A percentile compares a stretch with the other conserved stretches of the same genome.
Conservation (phyloP, 768 basidiomycete genomes). For the Thelephora ganbajun region DNA sequence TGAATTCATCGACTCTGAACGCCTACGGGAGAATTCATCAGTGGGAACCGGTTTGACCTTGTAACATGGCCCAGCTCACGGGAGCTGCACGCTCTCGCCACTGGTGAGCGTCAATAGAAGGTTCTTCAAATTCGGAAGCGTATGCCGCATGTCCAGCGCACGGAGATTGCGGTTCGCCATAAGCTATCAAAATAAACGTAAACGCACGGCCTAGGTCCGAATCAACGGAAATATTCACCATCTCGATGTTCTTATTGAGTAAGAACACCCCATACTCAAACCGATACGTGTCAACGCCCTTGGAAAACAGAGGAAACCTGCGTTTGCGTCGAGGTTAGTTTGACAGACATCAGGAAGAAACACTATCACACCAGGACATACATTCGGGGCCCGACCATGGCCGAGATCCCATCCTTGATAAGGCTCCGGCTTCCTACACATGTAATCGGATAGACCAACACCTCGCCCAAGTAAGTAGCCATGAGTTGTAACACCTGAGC, state of each 20-base stretch:
- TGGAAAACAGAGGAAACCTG: constrained; percentile 92
- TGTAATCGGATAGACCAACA: constrained; percentile 78
- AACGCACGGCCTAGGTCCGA: background rate
- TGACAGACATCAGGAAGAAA: background rate
- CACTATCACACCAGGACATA: constrained; percentile 15
- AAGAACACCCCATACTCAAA: constrained; percentile 97
- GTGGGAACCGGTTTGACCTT: constrained; percentile 1
- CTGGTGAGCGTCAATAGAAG: constrained; percentile 75
- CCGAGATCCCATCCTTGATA: constrained; percentile 84
- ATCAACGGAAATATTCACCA: constrained; percentile 32
- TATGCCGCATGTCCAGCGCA: constrained; percentile 88
- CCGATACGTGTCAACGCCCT: constrained; percentile 89
- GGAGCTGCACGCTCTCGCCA: constrained; percentile 36
- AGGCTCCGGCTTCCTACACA: constrained; percentile 84
- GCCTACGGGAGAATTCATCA: constrained; percentile 6
- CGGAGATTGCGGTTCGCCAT: constrained; percentile 85
- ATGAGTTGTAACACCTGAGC: constrained; percentile 79
- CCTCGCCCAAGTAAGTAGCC: constrained; percentile 62
- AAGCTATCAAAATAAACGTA: constrained; percentile 33
- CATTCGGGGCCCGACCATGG: constrained; percentile 93
- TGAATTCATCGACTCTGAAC: constrained; percentile 2
- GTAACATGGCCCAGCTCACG: constrained; percentile 24
- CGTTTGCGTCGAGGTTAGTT: background rate
- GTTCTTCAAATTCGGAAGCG: constrained; percentile 92
- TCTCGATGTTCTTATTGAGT: constrained; percentile 93